Evolutionary conservation across 805 yeast genomes (phyloP).

Genomic region (Yamadazyma paraphyllophila): DNA sequence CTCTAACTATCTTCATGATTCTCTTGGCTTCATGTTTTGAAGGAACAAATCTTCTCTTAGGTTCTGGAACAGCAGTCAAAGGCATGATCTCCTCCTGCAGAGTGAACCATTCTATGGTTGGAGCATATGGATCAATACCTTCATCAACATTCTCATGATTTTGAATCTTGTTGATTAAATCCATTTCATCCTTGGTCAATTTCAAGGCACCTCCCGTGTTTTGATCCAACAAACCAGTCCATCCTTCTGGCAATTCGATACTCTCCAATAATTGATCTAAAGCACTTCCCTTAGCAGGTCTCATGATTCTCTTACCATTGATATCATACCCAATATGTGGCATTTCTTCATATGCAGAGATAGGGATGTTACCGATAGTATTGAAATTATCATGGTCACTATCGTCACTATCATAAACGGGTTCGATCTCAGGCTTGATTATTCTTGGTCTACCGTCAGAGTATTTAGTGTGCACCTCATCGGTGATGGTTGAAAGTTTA

Average conservation of each 20-base stretch:
- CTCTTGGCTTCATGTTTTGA: conserved; percentile 96
- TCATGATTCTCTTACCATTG: conserved; percentile 96
- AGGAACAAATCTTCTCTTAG: conserved; percentile 94
- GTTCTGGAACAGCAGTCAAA: conserved; percentile 90
- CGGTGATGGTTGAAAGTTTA: conserved; percentile 40
- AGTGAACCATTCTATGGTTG: conserved; percentile 94
- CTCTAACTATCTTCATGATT: conserved; percentile 93
- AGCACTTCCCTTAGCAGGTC: conserved; percentile 97
- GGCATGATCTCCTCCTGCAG: conserved; percentile 85
- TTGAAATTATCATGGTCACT: conserved; percentile 76
- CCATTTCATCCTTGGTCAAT: conserved; percentile 82
- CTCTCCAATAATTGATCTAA: conserved; percentile 84
- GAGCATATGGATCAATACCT: conserved; percentile 82
- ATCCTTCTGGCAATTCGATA: conserved; percentile 95
- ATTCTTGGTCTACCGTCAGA: conserved; percentile 81
- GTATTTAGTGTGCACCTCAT: conserved; percentile 44
- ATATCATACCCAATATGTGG: conserved; percentile 97
- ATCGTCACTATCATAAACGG: conserved; percentile 93
- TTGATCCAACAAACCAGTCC: conserved; percentile 95
- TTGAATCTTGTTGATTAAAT: conserved; percentile 82
- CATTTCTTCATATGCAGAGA: conserved; percentile 92
- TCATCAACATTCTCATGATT: conserved; percentile 82
- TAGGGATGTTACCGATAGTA: conserved; percentile 91
- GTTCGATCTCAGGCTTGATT: conserved; percentile 86
- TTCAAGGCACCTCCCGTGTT: conserved; percentile 84